A percentile compares a stretch with the other conserved stretches of the same genome.
phyloP scores from a whole-genome alignment of 2,329 filamentous ascomycete species.

The Penicillium janthinellum region DNA sequence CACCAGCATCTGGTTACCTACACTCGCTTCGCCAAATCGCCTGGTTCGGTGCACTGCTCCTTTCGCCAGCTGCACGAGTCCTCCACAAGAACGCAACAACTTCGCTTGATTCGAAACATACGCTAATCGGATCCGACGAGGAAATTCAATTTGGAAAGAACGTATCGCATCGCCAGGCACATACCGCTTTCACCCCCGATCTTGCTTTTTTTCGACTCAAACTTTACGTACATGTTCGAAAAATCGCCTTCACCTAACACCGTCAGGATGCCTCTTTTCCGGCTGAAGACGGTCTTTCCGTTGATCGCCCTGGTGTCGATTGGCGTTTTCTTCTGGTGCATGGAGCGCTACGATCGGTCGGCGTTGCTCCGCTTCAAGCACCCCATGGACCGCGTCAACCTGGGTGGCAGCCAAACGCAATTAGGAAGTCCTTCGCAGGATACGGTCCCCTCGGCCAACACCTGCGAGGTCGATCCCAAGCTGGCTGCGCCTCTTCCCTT shows the following conservation, averaged over 20 bases:
- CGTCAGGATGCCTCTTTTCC: constrained; percentile 43
- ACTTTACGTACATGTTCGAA: constrained; percentile 34
- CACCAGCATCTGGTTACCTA: constrained; percentile 12
- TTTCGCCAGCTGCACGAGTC: neutral
- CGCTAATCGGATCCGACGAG: neutral
- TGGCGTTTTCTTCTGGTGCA: constrained; percentile 44
- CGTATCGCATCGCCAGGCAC: neutral
- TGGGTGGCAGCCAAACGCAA: constrained; percentile 19
- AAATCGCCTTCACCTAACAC: constrained; percentile 28
- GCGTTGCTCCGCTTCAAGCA: constrained; percentile 41
- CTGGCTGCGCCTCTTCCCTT: constrained; percentile 40
- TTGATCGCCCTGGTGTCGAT: constrained; percentile 42
- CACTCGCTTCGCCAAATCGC: constrained; percentile 13
- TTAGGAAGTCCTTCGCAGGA: constrained; percentile 15
- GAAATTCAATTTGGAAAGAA: constrained; percentile 3
- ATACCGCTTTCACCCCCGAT: neutral
- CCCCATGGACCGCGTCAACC: constrained; percentile 34
- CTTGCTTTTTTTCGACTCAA: neutral
- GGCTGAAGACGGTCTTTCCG: constrained; percentile 43
- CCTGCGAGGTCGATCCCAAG: constrained; percentile 40
- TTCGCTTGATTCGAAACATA: neutral
- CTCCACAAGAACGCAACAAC: neutral
- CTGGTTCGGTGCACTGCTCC: constrained; percentile 8
- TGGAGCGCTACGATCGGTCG: constrained; percentile 43
- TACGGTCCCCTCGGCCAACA: constrained; percentile 27